Evolutionary conservation across 2,329 filamentous ascomycete species (phyloP), one percentile per base, ranked within the genome.

Genomic region (Colletotrichum falcatum): DNA sequence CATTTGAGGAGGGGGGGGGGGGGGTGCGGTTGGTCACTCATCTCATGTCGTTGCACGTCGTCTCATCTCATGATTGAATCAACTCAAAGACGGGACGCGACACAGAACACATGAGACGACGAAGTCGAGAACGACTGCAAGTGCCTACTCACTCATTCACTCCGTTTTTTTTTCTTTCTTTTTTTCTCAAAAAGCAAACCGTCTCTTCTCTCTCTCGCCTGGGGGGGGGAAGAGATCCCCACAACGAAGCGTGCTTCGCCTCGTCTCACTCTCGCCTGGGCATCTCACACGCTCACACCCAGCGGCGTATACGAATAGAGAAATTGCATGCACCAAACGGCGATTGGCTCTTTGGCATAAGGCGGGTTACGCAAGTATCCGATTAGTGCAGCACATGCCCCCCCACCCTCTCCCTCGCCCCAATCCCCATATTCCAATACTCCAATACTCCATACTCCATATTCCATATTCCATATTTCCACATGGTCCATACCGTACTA

Each of bases 261-360:
- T 54, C 51, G 48, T 28, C 48, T 51, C 46, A 23, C 46, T 12
- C n/a, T 26, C 11, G n/a, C n/a, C 18, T 39, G 37, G 37, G n/a
- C n/a, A n/a, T 6, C 39, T 42, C 39, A 42, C 18, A 20, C 42
- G 11, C 42, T 5, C 49, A 53, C 16, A 33, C 30, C 49, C 20
- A 42, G 28, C 51, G 28, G 51, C 51, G 51, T 54, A 54, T 54
- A 54, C 51, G 51, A 33, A 54, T 54, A 54, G 30, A 54, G 51
- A 54, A 35, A 54, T 54, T 54, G 20, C 51, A 54, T 54, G 51
- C 51, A 35, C 11, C 30, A 54, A 54, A 35, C 51, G 20, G 30
- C 51, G 30, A 54, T 35, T 54, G 51, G 51, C 30, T 35, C 20
- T 30, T 54, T 35, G 51, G 51, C 51, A 54, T 16, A n/a, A 49